Evolutionary conservation across 176 grass and related monocot genomes (phyloP).

Genomic region (Rhynchospora pubera): DNA sequence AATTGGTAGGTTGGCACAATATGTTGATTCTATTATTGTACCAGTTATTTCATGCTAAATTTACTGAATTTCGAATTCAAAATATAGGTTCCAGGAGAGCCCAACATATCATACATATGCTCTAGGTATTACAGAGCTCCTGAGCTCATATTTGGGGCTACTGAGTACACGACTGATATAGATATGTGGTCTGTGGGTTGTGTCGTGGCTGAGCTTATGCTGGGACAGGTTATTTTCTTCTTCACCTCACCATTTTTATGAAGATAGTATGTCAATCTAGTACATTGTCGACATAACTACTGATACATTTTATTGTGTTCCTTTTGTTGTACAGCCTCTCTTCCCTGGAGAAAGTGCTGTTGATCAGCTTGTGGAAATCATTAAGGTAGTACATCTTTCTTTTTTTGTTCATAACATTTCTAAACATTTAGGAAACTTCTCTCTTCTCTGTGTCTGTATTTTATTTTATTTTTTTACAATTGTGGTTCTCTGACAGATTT

Average conservation of each 20-base stretch:
- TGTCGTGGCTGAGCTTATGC: slow-evolving; percentile 82
- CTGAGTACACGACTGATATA: slow-evolving; percentile 81
- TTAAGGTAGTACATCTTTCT: slow-evolving; percentile 53
- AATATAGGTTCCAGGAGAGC: slow-evolving; percentile 83
- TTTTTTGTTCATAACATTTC: neutral
- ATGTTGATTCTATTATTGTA: neutral
- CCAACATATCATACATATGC: slow-evolving; percentile 99
- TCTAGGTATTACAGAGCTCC: slow-evolving; percentile 97
- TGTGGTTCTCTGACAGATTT: slow-evolving; percentile 46
- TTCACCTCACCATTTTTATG: slow-evolving; percentile 1
- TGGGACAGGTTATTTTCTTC: slow-evolving; percentile 57
- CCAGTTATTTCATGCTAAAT: neutral
- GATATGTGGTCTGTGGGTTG: slow-evolving; percentile 99
- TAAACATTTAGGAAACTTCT: neutral
- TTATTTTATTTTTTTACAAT: neutral
- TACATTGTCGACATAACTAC: neutral
- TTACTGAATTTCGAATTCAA: slow-evolving; percentile 7
- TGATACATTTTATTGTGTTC: neutral
- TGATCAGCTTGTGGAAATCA: slow-evolving; percentile 96
- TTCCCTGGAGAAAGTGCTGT: slow-evolving; percentile 95
- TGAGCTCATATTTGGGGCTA: slow-evolving; percentile 96
- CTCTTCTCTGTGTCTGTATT: neutral
- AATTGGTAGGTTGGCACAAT: slow-evolving; percentile 47
- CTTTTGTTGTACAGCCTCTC: slow-evolving; percentile 50
- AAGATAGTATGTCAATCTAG: neutral